Evolutionary conservation across 441 rosid species (phyloP).

Genomic region (Brassica balearica): DNA sequence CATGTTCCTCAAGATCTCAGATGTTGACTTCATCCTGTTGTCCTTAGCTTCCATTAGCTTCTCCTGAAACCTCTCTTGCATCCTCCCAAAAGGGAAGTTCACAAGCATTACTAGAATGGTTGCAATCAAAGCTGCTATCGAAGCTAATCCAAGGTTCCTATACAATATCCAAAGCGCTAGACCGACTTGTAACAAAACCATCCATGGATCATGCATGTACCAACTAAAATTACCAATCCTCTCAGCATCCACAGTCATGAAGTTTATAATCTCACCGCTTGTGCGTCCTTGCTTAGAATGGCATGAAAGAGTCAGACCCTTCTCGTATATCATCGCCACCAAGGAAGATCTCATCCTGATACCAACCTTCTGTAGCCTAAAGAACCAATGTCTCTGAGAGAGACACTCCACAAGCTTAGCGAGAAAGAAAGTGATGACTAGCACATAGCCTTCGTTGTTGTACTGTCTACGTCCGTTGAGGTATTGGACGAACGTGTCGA

Average conservation of each 20-base stretch:
- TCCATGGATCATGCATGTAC: constrained; percentile 70
- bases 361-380: constrained; percentile 54
- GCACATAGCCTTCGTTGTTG: constrained; percentile 47
- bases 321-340: constrained; percentile 54
- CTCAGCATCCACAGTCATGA: constrained; percentile 61
- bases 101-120: constrained; percentile 50
- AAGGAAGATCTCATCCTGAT: constrained; percentile 54
- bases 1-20: constrained; percentile 56
- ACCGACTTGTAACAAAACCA: constrained; percentile 54
- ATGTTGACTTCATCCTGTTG: constrained; percentile 50
- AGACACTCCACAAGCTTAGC: constrained; percentile 61
- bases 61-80: constrained; percentile 55
- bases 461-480: constrained; percentile 61
- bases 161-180: constrained; percentile 61
- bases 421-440: constrained; percentile 52
- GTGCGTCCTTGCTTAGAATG: constrained; percentile 53
- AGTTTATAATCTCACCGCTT: constrained; percentile 62
- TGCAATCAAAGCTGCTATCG: constrained; percentile 52
- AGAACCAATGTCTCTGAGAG: constrained; percentile 58
- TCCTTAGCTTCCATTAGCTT: constrained; percentile 59
- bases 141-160: constrained; percentile 58
- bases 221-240: constrained; percentile 56
- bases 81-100: constrained; percentile 54
- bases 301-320: constrained; percentile 58
- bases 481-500: constrained; percentile 81